Percentiles rank a stretch among this genome's conserved stretches.
Evolutionary conservation across 2,329 filamentous ascomycete species (phyloP).

Genomic region (Sphaerulina populicola): DNA sequence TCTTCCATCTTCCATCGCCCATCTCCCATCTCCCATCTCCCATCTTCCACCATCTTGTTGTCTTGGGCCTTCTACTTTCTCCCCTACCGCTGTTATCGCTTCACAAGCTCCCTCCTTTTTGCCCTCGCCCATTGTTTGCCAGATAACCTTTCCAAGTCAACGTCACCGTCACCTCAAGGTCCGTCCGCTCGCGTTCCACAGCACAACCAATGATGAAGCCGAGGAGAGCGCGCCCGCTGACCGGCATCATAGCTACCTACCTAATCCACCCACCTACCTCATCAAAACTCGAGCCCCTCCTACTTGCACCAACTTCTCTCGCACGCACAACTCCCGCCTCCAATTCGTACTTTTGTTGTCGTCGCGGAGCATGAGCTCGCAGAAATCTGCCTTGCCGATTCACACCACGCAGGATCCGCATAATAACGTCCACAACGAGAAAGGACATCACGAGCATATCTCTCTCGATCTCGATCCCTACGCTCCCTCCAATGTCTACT

Average conservation of each 20-base stretch:
- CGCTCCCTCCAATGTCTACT: slow-evolving; percentile 52
- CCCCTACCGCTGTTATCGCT: neutral
- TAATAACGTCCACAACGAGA: neutral
- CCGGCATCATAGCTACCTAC: slow-evolving; percentile 6
- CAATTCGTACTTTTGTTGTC: neutral
- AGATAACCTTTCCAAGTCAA: neutral
- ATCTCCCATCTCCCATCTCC: no score
- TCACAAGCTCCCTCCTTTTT: neutral
- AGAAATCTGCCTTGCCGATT: slow-evolving; percentile 27
- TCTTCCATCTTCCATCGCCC: no score
- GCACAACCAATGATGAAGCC: neutral
- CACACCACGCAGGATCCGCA: slow-evolving; percentile 15
- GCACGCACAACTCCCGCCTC: neutral
- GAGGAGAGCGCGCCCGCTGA: slow-evolving; percentile 4
- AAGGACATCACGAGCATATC: slow-evolving; percentile 12
- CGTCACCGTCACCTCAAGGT: slow-evolving; percentile 2
- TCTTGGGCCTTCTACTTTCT: no score
- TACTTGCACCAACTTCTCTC: neutral
- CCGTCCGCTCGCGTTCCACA: neutral
- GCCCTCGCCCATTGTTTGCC: slow-evolving; percentile 1
- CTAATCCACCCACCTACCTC: neutral
- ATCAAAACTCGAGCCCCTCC: slow-evolving; percentile 1
- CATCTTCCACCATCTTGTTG: no score
- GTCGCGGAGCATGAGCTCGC: slow-evolving; percentile 31
- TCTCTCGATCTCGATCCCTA: slow-evolving; percentile 46